phyloP scores from a whole-genome alignment of 2,329 filamentous ascomycete species.

The Phyllosticta paracitricarpa region DNA sequence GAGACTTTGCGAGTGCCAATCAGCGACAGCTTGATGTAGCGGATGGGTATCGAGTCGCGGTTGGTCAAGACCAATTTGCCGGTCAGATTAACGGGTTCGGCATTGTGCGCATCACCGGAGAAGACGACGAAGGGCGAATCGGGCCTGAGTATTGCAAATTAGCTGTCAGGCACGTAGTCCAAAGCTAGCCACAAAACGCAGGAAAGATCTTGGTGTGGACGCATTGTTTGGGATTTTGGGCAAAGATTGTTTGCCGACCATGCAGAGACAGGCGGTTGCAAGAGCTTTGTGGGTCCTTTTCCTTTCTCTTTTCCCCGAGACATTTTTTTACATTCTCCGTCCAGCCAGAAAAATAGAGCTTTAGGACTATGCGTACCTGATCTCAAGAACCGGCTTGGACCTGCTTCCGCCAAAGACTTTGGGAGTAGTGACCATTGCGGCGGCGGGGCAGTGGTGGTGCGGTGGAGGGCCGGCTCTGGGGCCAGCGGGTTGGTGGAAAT shows the following conservation, averaged over 20 bases:
- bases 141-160: slow-evolving; percentile 22
- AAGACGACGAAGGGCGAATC: slow-evolving; percentile 41
- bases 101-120: slow-evolving; percentile 38
- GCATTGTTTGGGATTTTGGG: background rate
- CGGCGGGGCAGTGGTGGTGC: background rate
- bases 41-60: slow-evolving; percentile 38
- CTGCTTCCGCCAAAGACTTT: slow-evolving; percentile 26
- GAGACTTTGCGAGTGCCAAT: slow-evolving; percentile 40
- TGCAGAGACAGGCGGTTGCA: background rate
- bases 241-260: background rate
- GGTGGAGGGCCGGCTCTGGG: background rate
- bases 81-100: slow-evolving; percentile 34
- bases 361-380: slow-evolving; percentile 26
- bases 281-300: background rate
- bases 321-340: background rate
- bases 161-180: background rate
- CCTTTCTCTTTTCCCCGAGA: background rate
- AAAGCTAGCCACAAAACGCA: background rate
- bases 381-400: slow-evolving; percentile 29
- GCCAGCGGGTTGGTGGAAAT: background rate
- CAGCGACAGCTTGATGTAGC: slow-evolving; percentile 36
- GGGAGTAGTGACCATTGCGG: slow-evolving; percentile 25
- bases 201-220: background rate
- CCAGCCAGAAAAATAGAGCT: background rate
- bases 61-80: slow-evolving; percentile 38